Evolutionary conservation across 768 basidiomycete genomes (phyloP), one percentile per base, ranked within the genome.

Genomic region (Cyclocybe cylindracea): DNA sequence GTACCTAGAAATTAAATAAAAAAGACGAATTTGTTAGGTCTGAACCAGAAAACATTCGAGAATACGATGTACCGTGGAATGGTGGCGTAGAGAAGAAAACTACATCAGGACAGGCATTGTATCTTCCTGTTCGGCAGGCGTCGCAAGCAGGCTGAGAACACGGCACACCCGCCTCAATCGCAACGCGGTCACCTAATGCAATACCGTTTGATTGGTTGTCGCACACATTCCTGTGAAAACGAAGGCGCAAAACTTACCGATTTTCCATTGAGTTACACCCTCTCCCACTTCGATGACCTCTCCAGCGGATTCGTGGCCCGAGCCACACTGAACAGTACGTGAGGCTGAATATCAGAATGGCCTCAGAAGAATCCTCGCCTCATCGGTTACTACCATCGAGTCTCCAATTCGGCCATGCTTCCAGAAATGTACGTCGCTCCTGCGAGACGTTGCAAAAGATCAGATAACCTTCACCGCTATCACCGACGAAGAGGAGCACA

Each of bases 351-450:
- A 24, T 24, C n/a, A 34, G 9, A 36, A 39, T 44, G 11, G 37
- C 40, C 29, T 13, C 14, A 14, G 4, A 48, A 39, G 33, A 29
- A 40, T 39, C 51, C 61, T 54, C 50, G 82, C 84, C 69, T 86
- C 85, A 53, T 85, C 85, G 10, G 79, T 82, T 29, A 86, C 85
- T 18, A 87, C 70, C 85, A 86, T 87, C 0, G 83, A 83, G 58
- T 85, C 82, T 7, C 86, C 86, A 46, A 87, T 77, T 37, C 82
- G 70, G 5, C 85, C 85, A 64, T 86, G 83, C 55, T 85, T 76
- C 85, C 85, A 87, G 64, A 87, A 86, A 62, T 87, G 85, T 57
- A 87, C 82, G 53, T 87, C 85, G 42, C 83, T 86, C 75, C 85
- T 86, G 50, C 50, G 44, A 47, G 24, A 13, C 9, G 11, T 46